A percentile compares a stretch with the other conserved stretches of the same genome.
phyloP scores from a whole-genome alignment of 23 red algal genomes.

The Gracilariopsis chorda region DNA sequence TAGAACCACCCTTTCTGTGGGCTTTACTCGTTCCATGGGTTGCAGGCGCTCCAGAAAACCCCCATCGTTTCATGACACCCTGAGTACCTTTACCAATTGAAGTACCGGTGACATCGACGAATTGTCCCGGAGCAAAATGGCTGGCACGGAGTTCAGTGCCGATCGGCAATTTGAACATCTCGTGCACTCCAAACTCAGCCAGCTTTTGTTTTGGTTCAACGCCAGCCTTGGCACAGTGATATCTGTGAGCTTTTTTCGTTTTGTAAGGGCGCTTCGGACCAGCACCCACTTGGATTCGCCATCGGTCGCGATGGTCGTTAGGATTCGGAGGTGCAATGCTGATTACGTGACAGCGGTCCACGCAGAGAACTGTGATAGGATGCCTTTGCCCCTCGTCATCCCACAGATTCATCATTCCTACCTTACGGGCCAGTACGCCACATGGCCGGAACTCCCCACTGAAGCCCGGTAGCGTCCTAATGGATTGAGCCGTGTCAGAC shows the following conservation, averaged over 20 bases:
- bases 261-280: conserved; percentile 89
- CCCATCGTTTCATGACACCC: conserved; percentile 96
- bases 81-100: conserved; percentile 98
- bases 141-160: conserved; percentile 74
- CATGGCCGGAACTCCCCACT: conserved; percentile 55
- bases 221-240: conserved; percentile 96
- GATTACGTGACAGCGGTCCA: conserved; percentile 91
- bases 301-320: conserved; percentile 50
- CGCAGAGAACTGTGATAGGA: conserved; percentile 80
- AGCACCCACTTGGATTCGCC: conserved; percentile 85
- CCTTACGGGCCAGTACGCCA: conserved; percentile 86
- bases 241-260: conserved; percentile 77
- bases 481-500: not conserved
- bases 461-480: not conserved
- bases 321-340: conserved; percentile 51
- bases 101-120: conserved; percentile 86
- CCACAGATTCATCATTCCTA: conserved; percentile 94
- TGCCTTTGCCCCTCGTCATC: conserved; percentile 67
- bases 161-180: conserved; percentile 58
- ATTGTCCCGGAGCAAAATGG: conserved; percentile 87
- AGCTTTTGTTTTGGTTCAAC: conserved; percentile 90
- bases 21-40: conserved; percentile 87
- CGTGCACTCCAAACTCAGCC: conserved; percentile 80
- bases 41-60: conserved; percentile 78
- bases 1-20: conserved; percentile 78